Base-by-base conservation (phyloP, 2,329 filamentous ascomycete genomes). In the Apiospora saccharicola region DNA sequence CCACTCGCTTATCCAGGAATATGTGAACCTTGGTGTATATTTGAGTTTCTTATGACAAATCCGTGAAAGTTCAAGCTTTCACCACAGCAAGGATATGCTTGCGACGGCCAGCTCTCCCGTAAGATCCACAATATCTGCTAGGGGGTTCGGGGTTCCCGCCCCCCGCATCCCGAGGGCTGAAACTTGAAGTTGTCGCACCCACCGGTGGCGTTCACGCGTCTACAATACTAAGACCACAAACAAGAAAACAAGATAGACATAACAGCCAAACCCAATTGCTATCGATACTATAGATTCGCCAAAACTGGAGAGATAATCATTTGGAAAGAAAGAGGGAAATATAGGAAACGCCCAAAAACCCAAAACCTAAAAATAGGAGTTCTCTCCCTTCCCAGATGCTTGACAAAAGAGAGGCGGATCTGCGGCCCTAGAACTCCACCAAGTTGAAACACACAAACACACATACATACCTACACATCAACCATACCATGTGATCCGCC, bases 11-110 rank as follows among this genome's bases (percentile, higher is more conserved):
- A 34, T 34, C 13, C 34, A 5, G 30, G 30, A 41, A 64, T 41
- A 24, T 3, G 34, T 22, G 22, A 41, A 22, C 19, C 34, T 64
- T 37, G 57, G 34, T n/a, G 14, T n/a, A 41, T 41, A 41, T 64
- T 41, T 64, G 34, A 14, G 22, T 64, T 37, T 41, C 57, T 6
- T 13, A 24, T 64, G 57, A 64, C 57, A 64, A 64, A 64, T 64
- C 34, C n/a, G 57, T 64, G 57, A 24, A 4, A n/a, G 22, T 64
- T 41, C 10, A 30, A 26, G n/a, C 26, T 41, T 46, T 67, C 34
- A 34, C 6, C 6, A 7, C 5, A 41, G 64, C 47, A 43, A 41
- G 57, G 57, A 14, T 64, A 22, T 14, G 34, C 57, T 41, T 64
- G 22, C 34, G 19, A 10, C 10, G 10, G 3, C 8, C 30, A 22